Conservation (phyloP, 2,329 filamentous ascomycete species). For the Elsinoe perseae region DNA sequence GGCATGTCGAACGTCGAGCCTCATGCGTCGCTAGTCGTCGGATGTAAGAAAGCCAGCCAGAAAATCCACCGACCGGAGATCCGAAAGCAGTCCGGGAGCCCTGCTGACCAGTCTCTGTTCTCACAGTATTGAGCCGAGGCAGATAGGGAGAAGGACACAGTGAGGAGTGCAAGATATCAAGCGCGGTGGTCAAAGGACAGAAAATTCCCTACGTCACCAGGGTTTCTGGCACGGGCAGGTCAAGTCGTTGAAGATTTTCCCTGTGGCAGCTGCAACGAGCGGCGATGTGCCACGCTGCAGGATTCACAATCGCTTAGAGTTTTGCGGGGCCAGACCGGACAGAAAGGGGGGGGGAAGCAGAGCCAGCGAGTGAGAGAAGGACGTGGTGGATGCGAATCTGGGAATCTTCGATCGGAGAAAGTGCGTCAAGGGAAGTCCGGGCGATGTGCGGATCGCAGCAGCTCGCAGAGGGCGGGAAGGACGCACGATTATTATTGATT, state of each 20-base stretch:
- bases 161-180: not conserved
- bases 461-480: not conserved
- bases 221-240: not conserved
- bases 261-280: too few species aligned
- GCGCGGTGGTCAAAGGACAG: not conserved
- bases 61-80: not conserved
- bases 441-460: not conserved
- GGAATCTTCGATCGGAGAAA: not conserved
- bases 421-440: not conserved
- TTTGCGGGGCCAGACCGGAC: slow-evolving; percentile 5
- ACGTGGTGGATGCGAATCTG: not conserved
- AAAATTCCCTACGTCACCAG: not conserved
- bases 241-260: slow-evolving; percentile 1
- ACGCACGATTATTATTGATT: not conserved
- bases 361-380: not conserved
- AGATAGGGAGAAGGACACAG: not conserved
- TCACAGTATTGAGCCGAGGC: not conserved
- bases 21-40: not conserved
- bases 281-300: not conserved
- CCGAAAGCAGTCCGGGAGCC: not conserved
- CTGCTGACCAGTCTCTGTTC: not conserved
- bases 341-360: not conserved
- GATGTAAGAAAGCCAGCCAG: not conserved
- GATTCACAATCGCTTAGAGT: slow-evolving; percentile 4
- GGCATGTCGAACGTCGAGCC: slow-evolving; percentile 40